phyloP scores from a whole-genome alignment of 257 asterid species.

The Handroanthus guayacan region DNA sequence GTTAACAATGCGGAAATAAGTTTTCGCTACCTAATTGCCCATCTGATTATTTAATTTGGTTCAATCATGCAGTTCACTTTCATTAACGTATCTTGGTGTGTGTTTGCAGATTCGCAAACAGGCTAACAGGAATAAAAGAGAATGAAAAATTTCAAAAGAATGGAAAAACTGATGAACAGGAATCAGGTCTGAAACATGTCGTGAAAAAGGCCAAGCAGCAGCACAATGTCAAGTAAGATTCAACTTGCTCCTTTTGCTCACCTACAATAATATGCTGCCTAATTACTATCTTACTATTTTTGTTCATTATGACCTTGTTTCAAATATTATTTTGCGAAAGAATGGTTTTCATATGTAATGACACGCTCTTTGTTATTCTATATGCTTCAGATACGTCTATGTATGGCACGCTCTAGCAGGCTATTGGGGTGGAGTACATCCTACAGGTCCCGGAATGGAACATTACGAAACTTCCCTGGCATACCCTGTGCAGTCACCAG shows the following conservation, averaged over 20 bases:
- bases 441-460: constrained; percentile 84
- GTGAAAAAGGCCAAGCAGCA: constrained; percentile 72
- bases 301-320: neutral
- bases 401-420: constrained; percentile 97
- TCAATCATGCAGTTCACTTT: neutral
- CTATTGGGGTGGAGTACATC: constrained; percentile 98
- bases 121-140: constrained; percentile 87
- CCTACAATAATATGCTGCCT: too few relatives aligned
- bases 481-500: constrained; percentile 92
- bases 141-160: constrained; percentile 75
- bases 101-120: constrained; percentile 77
- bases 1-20: neutral
- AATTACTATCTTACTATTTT: too few relatives aligned
- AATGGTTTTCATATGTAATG: constrained; percentile 37
- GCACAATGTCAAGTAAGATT: constrained; percentile 69
- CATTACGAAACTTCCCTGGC: constrained; percentile 87
- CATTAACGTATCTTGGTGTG: neutral
- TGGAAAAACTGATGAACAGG: constrained; percentile 47
- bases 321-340: neutral
- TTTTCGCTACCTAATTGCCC: neutral
- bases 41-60: neutral
- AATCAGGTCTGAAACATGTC: constrained; percentile 72
- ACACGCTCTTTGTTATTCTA: constrained; percentile 18
- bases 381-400: constrained; percentile 62
- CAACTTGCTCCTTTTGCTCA: constrained; percentile 11